Percentiles rank a stretch among this genome's conserved stretches.
Conservation (phyloP, 345 rosid species). For the Gynandropsis gynandra region DNA sequence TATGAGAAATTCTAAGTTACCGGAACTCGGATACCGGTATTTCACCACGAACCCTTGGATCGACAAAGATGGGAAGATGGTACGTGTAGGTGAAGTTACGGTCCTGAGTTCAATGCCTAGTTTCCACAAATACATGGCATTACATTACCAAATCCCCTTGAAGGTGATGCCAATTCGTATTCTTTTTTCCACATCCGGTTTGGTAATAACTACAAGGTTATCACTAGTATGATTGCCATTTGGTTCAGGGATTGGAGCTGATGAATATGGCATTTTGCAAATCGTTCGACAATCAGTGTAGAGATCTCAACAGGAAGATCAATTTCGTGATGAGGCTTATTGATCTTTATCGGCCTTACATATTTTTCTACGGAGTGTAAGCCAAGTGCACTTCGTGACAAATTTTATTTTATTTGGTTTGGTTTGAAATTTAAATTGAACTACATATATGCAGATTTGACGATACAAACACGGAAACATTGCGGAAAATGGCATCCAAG, state of each 20-base stretch:
- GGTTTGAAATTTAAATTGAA: not conserved
- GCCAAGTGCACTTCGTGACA: too few species aligned
- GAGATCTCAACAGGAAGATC: conserved; percentile 10
- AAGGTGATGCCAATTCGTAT: conserved; percentile 62
- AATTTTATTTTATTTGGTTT: not conserved
- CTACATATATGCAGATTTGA: conserved; percentile 20
- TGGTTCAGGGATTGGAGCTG: conserved; percentile 24
- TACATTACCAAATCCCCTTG: conserved; percentile 50
- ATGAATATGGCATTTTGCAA: conserved; percentile 22
- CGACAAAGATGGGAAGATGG: conserved; percentile 67
- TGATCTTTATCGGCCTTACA: conserved; percentile 28
- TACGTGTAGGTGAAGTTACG: conserved; percentile 40
- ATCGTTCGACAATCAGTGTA: conserved; percentile 8
- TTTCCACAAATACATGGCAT: conserved; percentile 64
- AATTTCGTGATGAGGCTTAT: conserved; percentile 12
- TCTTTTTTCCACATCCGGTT: too few species aligned
- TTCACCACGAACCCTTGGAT: conserved; percentile 71
- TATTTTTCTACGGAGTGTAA: conserved; percentile 29
- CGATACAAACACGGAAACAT: conserved; percentile 15
- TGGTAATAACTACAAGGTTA: not conserved
- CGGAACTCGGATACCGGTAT: conserved; percentile 36
- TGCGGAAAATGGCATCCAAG: conserved; percentile 7
- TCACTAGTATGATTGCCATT: not conserved
- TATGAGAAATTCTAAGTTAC: conserved; percentile 29
- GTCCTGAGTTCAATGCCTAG: conserved; percentile 51